Evolutionary conservation across 2,329 filamentous ascomycete genomes (phyloP).

Genomic region (Verticillium zaregamsianum): DNA sequence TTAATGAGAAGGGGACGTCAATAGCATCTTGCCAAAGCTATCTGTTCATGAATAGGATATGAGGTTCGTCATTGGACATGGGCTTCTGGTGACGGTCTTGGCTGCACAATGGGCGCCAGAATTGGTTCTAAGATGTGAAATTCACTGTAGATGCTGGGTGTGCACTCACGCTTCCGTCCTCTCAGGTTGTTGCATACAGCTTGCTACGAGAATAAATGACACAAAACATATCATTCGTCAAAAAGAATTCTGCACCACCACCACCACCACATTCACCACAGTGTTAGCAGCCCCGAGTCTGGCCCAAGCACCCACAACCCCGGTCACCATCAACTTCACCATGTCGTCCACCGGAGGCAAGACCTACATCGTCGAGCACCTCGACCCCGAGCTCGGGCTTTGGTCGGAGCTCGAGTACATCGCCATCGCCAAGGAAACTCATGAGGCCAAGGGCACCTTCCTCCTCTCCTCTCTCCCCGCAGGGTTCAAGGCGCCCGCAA

Average conservation of each 20-base stretch:
- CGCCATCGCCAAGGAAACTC: constrained; percentile 79
- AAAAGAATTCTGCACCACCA: neutral
- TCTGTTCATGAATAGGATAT: neutral
- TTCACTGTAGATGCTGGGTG: too few relatives aligned
- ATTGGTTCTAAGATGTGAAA: too few relatives aligned
- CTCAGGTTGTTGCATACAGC: too few relatives aligned
- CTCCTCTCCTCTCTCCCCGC: constrained; percentile 76
- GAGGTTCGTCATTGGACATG: too few relatives aligned
- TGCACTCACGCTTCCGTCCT: too few relatives aligned
- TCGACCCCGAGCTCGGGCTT: constrained; percentile 87
- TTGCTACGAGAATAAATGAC: too few relatives aligned
- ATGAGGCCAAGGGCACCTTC: constrained; percentile 63
- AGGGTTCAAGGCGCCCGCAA: constrained; percentile 60
- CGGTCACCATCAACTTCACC: neutral
- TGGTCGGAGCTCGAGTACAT: constrained; percentile 95
- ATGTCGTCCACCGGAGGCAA: constrained; percentile 35
- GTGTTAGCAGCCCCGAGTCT: neutral
- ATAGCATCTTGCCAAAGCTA: neutral
- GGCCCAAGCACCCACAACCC: neutral
- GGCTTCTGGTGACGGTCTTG: too few relatives aligned
- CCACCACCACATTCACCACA: neutral
- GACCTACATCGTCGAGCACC: constrained; percentile 92
- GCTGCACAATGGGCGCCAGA: too few relatives aligned
- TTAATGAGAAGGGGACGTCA: neutral
- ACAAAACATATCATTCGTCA: too few relatives aligned